Evolutionary conservation across 2,329 filamentous ascomycete species (phyloP), one percentile per base, ranked within the genome.

Genomic region (Penicillium glabrum): DNA sequence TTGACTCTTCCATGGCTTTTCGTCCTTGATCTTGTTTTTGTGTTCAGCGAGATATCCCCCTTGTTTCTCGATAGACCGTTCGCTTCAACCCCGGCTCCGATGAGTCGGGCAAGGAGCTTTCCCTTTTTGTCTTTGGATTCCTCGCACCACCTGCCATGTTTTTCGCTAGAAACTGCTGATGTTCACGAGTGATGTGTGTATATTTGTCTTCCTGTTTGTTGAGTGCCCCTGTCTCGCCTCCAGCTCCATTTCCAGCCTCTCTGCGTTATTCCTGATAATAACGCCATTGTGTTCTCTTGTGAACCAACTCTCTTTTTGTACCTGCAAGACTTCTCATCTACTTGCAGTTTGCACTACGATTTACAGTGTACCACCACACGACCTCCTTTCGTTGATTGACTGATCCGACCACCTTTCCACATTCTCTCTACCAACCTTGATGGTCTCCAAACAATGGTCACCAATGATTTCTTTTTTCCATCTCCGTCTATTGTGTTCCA

Each of bases 181-280:
- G 65, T 67, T 71, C 62, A 72, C 57, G 69, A 72, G 65, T 70
- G 68, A 72, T 65, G 66, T 67, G 62, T 65, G 61, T 65, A 61
- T 65, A 57, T 58, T 66, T 59, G 63, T 51, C 58, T 29, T 16
- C 11, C 19, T 58, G 59, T 58, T 58, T 62, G 56, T 61, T 9
- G 21, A 46, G 23, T 46, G 41, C 13, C 23, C 21, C 5, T 21
- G 24, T 31, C n/a, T 46, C n/a, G 45, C n/a, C 26, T 29, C 9
- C n/a, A n/a, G 24, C 23, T 11, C 19, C 26, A 10, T n/a, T 24
- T 19, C n/a, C n/a, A n/a, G 19, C 16, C 9, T 39, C 19, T 41
- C 39, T 41, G 39, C 19, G 39, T 41, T 41, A 13, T 14, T 7
- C n/a, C 31, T 41, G 39, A 41, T 11, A 23, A 41, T 3, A 41